Percentiles rank a stretch among this genome's conserved stretches.
Evolutionary conservation across 148 eudicot species (phyloP).

Genomic region (Pouteria glomerata): DNA sequence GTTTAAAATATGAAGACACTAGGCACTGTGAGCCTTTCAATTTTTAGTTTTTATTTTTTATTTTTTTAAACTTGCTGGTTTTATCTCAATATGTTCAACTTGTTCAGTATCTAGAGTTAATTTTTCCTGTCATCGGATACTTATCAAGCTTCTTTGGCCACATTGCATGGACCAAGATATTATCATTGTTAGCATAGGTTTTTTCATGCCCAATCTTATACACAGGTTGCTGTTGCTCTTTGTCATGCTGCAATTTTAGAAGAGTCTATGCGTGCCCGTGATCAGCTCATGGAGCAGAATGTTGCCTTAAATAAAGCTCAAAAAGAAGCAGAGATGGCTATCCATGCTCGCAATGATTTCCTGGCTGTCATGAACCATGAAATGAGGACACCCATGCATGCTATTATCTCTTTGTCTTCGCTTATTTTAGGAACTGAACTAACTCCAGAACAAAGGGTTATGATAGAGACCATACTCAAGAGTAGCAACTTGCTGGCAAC

Average conservation of each 20-base stretch:
- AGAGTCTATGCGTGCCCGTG: constrained; percentile 77
- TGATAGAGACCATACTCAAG: constrained; percentile 71
- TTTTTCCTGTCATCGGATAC: neutral
- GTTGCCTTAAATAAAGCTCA: constrained; percentile 66
- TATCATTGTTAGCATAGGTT: neutral
- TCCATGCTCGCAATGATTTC: constrained; percentile 81
- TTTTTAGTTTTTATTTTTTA: too few relatives aligned
- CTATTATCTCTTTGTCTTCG: constrained; percentile 66
- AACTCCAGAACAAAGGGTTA: constrained; percentile 72
- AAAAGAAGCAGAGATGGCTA: constrained; percentile 73
- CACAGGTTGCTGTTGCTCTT: constrained; percentile 87
- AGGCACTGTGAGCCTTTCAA: too few relatives aligned
- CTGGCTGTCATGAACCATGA: constrained; percentile 85
- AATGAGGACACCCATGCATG: constrained; percentile 98
- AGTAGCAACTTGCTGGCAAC: constrained; percentile 72
- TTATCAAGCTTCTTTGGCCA: neutral
- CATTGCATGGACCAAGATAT: neutral
- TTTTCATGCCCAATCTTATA: neutral
- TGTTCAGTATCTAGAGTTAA: too few relatives aligned
- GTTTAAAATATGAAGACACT: too few relatives aligned
- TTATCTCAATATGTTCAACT: too few relatives aligned
- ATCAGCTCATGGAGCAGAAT: constrained; percentile 79
- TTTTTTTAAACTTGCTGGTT: too few relatives aligned
- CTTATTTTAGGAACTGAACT: constrained; percentile 72
- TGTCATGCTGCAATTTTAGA: constrained; percentile 84